Base-by-base conservation (phyloP, 768 basidiomycete genomes). In the Trametes gibbosa region DNA sequence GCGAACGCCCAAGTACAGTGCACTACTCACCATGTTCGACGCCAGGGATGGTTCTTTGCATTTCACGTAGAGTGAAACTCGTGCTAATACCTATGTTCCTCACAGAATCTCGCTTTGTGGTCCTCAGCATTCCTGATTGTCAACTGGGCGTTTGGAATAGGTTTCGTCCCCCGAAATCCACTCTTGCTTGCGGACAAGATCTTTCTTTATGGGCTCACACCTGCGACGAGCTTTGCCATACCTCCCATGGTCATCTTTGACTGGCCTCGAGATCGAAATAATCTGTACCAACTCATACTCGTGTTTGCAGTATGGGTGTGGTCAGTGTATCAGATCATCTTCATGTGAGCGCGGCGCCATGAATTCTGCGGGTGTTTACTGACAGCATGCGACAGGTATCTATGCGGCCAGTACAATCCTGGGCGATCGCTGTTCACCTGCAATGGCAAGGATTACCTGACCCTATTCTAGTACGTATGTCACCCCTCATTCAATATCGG, bases 181-280 rank as follows among this genome's bases (percentile, higher is more conserved):
- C 61, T 74, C 14, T 73, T 70, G 17, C 64, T 80, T 5, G 70
- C 80, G 37, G 87, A 92, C 70, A 79, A 84, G 63, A 75, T 84
- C 23, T 86, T 85, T 70, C 78, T 84, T 65, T 88, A 82, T 68
- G 83, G 76, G 17, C 61, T 88, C 63, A 80, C 83, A 2, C 84
- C 89, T 2, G 70, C 74, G 3, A 69, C 89, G 50, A 86, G 81
- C 27, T 69, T 91, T 21, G 87, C 86, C 1, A 73, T 91, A 35
- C 68, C 84, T 27, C 69, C 83, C 50, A 78, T 90, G 77, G 80
- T 91, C 56, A 75, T 86, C 54, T 86, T 81, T 66, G 86, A 93
- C 75, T 85, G 83, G 77, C 90, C 90, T 1, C 77, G 86, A 42
- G 81, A 86, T 60, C 77, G 81, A 19, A 75, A 76, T 14, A 70